Evolutionary conservation across 2,329 filamentous ascomycete genomes (phyloP), one percentile per base, ranked within the genome.

Genomic region (Pseudovirgaria hyperparasitica): DNA sequence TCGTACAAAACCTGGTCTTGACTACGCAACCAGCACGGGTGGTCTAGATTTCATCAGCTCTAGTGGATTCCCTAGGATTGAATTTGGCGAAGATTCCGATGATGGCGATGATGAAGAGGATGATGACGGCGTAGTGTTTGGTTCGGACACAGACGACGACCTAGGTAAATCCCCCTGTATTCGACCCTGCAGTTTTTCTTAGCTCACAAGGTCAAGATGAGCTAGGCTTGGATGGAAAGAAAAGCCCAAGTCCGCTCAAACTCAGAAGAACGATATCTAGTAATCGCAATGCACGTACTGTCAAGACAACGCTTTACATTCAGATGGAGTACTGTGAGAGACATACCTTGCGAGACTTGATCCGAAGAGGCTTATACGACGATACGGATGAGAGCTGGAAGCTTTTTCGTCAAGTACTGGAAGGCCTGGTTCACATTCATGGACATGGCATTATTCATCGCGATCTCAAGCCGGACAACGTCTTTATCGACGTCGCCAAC

Each of bases 271-370:
- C 54, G 23, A 53, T 55, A 27, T 64, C 63, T 11, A 58, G 58
- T 27, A 64, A 63, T 9, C 54, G 57, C 29, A 57, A 60, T 12
- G 22, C 32, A 11, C 62, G 67, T 22, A 57, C 70, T 4, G 67
- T 70, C 33, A 71, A 70, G 27, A 86, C 79, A 0, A 76, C 86
- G 5, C 65, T 98, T 22, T 98, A 94, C 50, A 96, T 98, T 30
- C 90, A 92, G 34, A 98, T 98, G 90, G 90, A 98, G 49, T 92
- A 94, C 40, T 98, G 90, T 46, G 87, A 96, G 50, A 90, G 87
- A 47, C 72, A 81, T 39, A 96, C 90, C 0, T 67, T 98, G 17
- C 77, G 86, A 12, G 85, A 96, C 60, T 58, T 94, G 16, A 92
- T 98, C 31, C 68, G 72, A 13, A 72, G 77, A 42, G 77, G 75